A percentile compares a stretch with the other conserved stretches of the same genome.
Conservation (phyloP, 805 yeast genomes). For the Sungouiella thailandica region DNA sequence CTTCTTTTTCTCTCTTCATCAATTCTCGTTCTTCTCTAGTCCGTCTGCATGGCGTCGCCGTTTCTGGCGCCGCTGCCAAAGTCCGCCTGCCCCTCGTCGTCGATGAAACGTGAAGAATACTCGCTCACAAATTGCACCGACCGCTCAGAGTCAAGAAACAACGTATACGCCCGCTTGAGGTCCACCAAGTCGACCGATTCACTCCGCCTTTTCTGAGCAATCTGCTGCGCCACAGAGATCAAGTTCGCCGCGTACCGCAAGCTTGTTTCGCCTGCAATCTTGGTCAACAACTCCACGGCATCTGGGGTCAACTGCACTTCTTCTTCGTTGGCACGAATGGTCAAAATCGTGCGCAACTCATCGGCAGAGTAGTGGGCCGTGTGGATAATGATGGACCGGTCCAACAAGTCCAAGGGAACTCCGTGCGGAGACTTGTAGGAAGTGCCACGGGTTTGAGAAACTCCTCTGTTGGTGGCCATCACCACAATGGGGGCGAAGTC, state of each 20-base stretch:
- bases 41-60: constrained; percentile 39
- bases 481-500: constrained; percentile 95
- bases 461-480: constrained; percentile 95
- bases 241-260: constrained; percentile 90
- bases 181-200: constrained; percentile 70
- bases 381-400: constrained; percentile 88
- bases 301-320: constrained; percentile 80
- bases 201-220: constrained; percentile 77
- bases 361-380: constrained; percentile 73
- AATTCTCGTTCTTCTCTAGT: too few relatives aligned
- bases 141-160: constrained; percentile 85
- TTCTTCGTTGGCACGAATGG: constrained; percentile 91
- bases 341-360: constrained; percentile 80
- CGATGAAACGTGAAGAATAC: constrained; percentile 62
- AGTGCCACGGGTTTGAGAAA: constrained; percentile 91
- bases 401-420: constrained; percentile 90
- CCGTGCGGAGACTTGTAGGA: constrained; percentile 95
- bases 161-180: constrained; percentile 77
- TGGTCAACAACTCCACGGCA: constrained; percentile 81
- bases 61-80: constrained; percentile 31
- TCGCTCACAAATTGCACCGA: constrained; percentile 83
- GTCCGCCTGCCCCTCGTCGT: constrained; percentile 70
- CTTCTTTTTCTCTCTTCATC: too few relatives aligned
- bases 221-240: constrained; percentile 83
- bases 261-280: constrained; percentile 85